Evolutionary conservation across 441 rosid species (phyloP), one percentile per base, ranked within the genome.

Genomic region (Euphorbia celastroides): DNA sequence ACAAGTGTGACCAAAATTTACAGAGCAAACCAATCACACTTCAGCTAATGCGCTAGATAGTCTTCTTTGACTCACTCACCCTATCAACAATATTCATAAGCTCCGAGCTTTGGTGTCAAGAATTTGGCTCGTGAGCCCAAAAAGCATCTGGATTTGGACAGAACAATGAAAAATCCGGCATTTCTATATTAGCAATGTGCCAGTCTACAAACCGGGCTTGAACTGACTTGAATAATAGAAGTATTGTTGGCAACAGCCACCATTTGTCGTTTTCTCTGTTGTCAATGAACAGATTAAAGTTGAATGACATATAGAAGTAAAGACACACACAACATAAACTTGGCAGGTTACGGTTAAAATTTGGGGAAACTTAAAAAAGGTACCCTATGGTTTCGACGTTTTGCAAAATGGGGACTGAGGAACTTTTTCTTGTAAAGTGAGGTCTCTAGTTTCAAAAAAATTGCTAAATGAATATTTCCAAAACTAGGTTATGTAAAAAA

Each of bases 161-260:
- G 78, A 83, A 87, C 65, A 89, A 84, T 58, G 98, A 87, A 57
- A 82, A 80, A 73, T 94, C 99, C 51, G 81, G 81, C 57, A 89
- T 82, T 80, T 94, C 97, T 2, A 94, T 81, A 82, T 94, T 94
- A 17, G 97, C 99, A 16, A 94, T 81, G 69, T 92, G 98, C 96
- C 97, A 88, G 73, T 94, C 94, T 4, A 89, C 82, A 46, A 94
- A 77, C 62, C 92, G 93, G 66, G 97, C 98, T 81, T 94, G 98
- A 63, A 84, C 59, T 5, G 85, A 74, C 82, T 92, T 94, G 75
- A 85, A 76, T 65, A 89, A 65, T 59, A 88, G 42, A 31, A 94
- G 94, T 46, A 87, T 48, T 7, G 94, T 85, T 30, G 97, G 96
- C 80, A 94, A 80, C 25, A 92, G 78, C 99, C 99, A 94, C 99